Percentiles rank a stretch among this genome's conserved stretches.
Conservation (phyloP, 371 early-diverging fungal species). For the Mucor circinelloides region DNA sequence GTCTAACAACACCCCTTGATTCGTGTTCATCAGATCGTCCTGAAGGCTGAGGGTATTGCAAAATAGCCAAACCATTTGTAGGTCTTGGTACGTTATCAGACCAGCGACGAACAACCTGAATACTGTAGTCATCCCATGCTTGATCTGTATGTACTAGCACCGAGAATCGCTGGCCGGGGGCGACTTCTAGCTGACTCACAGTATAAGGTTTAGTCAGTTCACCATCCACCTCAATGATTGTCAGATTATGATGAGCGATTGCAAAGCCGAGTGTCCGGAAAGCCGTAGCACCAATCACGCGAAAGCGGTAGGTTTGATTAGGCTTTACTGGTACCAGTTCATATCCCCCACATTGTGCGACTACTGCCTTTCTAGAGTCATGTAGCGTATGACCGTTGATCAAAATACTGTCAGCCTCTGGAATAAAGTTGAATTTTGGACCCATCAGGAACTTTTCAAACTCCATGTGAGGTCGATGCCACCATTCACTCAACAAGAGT, state of each 20-base stretch:
- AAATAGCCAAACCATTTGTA: conserved; percentile 38
- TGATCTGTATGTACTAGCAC: conserved; percentile 36
- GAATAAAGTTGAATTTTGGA: conserved; percentile 32
- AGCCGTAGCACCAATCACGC: conserved; percentile 44
- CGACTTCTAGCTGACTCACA: conserved; percentile 33
- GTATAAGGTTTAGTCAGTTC: conserved; percentile 36
- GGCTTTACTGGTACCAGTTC: conserved; percentile 27
- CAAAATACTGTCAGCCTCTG: conserved; percentile 46
- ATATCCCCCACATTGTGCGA: conserved; percentile 36
- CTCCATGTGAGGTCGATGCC: conserved; percentile 36
- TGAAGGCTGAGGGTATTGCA: conserved; percentile 22
- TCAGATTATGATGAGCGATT: conserved; percentile 42
- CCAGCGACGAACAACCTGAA: conserved; percentile 34
- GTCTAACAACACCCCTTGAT: not conserved
- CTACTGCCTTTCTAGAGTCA: conserved; percentile 11
- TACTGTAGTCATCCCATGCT: conserved; percentile 28
- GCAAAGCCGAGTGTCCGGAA: conserved; percentile 47
- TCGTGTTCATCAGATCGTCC: not conserved
- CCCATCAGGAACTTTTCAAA: conserved; percentile 36
- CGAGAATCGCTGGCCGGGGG: conserved; percentile 51
- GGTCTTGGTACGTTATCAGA: conserved; percentile 26
- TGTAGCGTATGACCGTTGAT: conserved; percentile 43
- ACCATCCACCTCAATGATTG: conserved; percentile 54
- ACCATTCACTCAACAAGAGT: conserved; percentile 51
- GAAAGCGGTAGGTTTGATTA: conserved; percentile 38